A percentile compares a stretch with the other conserved stretches of the same genome.
Evolutionary conservation across 129 eudicot genomes (phyloP).

Genomic region (Ambrosia artemisiifolia): DNA sequence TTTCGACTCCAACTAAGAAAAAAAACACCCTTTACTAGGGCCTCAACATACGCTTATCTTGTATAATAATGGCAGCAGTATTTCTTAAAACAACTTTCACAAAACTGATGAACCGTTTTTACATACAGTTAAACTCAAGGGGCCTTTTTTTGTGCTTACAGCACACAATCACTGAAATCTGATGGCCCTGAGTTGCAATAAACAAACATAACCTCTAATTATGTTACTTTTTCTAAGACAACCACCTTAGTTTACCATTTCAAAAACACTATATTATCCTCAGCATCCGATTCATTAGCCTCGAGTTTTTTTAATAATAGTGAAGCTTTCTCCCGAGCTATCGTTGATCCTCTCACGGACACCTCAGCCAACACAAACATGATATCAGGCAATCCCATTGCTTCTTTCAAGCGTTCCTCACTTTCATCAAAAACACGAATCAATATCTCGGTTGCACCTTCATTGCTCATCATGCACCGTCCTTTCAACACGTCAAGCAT

Average conservation of each 20-base stretch:
- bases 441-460: constrained; percentile 60
- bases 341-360: constrained; percentile 66
- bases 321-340: constrained; percentile 63
- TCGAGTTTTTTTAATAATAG: constrained; percentile 63
- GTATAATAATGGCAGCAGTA: no score
- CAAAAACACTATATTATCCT: constrained; percentile 21
- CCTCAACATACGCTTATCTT: no score
- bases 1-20: no score
- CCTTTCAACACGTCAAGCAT: constrained; percentile 59
- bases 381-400: constrained; percentile 49
- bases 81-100: not conserved
- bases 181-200: not conserved
- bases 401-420: constrained; percentile 60
- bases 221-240: not conserved
- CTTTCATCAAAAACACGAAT: constrained; percentile 66
- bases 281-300: constrained; percentile 32
- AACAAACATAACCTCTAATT: not conserved
- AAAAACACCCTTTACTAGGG: no score
- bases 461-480: constrained; percentile 62
- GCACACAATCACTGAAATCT: no score
- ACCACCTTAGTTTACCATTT: constrained; percentile 35
- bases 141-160: not conserved
- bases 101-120: not conserved
- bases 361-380: constrained; percentile 59
- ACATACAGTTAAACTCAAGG: not conserved